phyloP scores from a whole-genome alignment of 169 alveolate species.

The Plasmodium falciparum region DNA sequence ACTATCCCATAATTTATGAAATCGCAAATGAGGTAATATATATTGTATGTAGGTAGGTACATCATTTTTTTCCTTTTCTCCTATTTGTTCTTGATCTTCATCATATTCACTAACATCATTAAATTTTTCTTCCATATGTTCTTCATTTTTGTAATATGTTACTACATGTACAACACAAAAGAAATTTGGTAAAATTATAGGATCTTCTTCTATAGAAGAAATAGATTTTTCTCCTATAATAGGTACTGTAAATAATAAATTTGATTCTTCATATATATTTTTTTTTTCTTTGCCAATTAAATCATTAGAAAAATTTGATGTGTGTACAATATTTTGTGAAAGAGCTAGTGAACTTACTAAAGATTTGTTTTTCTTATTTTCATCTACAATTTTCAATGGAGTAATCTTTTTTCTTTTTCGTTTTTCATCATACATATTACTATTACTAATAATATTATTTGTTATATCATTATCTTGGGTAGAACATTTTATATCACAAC shows the following conservation, averaged over 20 bases:
- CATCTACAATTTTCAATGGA: slow-evolving; percentile 1
- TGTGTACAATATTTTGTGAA: slow-evolving; percentile 28
- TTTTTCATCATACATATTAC: slow-evolving; percentile 12
- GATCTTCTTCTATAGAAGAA: slow-evolving; percentile 76
- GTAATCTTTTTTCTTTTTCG: background rate
- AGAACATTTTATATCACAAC: background rate
- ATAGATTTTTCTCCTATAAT: slow-evolving; percentile 69
- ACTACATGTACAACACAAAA: slow-evolving; percentile 75
- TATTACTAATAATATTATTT: background rate
- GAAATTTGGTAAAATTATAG: slow-evolving; percentile 63
- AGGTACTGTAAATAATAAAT: slow-evolving; percentile 72
- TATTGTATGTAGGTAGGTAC: slow-evolving; percentile 82
- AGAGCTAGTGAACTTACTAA: slow-evolving; percentile 21
- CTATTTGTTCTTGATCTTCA: slow-evolving; percentile 4
- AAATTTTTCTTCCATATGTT: slow-evolving; percentile 68
- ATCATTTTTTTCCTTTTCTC: slow-evolving; percentile 36
- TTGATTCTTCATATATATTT: background rate
- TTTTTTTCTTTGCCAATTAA: slow-evolving; percentile 37
- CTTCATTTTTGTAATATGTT: slow-evolving; percentile 73
- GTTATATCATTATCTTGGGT: background rate
- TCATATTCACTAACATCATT: slow-evolving; percentile 72
- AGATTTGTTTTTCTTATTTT: background rate
- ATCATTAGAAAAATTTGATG: slow-evolving; percentile 24
- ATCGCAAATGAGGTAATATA: slow-evolving; percentile 82
- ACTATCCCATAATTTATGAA: slow-evolving; percentile 87